Conservation (phyloP, 495 filamentous ascomycete genomes). For the Penicillium canescens region DNA sequence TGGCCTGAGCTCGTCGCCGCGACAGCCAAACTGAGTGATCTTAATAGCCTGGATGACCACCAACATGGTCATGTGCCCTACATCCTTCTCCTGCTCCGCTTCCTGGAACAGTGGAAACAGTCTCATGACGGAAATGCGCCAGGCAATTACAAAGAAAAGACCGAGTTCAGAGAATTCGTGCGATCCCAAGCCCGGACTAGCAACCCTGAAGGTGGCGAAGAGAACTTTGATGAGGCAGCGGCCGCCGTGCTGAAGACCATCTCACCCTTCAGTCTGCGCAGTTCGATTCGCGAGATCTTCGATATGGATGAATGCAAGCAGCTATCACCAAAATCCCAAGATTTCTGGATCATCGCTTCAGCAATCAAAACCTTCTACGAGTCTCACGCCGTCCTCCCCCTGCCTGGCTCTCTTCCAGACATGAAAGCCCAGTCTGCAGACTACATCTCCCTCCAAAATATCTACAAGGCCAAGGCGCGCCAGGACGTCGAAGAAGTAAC, state of each 20-base stretch:
- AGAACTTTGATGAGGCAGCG: constrained; percentile 95
- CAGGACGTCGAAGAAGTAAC: constrained; percentile 78
- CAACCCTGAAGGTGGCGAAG: constrained; percentile 85
- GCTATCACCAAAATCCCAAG: constrained; percentile 39
- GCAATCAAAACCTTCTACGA: constrained; percentile 76
- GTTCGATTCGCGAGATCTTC: constrained; percentile 75
- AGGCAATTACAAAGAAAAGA: constrained; percentile 80
- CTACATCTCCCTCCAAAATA: constrained; percentile 88
- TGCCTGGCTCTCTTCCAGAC: constrained; percentile 88
- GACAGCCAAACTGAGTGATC: constrained; percentile 57
- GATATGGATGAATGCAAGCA: constrained; percentile 59
- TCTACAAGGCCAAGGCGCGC: constrained; percentile 90
- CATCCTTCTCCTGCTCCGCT: constrained; percentile 79
- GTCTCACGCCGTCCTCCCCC: constrained; percentile 68
- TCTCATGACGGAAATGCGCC: constrained; percentile 70
- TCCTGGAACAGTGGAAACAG: constrained; percentile 80
- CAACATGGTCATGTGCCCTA: constrained; percentile 95
- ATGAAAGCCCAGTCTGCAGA: constrained; percentile 96
- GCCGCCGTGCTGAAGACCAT: constrained; percentile 85
- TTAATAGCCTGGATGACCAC: constrained; percentile 73
- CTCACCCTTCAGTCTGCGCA: constrained; percentile 62
- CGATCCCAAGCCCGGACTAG: constrained; percentile 63
- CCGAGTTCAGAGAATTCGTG: constrained; percentile 72
- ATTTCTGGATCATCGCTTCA: constrained; percentile 90
- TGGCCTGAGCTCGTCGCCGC: constrained; percentile 80